A percentile compares a stretch with the other conserved stretches of the same genome.
Conservation (phyloP, 1,139 yeast genomes). For the Scheffersomyces quercinus region DNA sequence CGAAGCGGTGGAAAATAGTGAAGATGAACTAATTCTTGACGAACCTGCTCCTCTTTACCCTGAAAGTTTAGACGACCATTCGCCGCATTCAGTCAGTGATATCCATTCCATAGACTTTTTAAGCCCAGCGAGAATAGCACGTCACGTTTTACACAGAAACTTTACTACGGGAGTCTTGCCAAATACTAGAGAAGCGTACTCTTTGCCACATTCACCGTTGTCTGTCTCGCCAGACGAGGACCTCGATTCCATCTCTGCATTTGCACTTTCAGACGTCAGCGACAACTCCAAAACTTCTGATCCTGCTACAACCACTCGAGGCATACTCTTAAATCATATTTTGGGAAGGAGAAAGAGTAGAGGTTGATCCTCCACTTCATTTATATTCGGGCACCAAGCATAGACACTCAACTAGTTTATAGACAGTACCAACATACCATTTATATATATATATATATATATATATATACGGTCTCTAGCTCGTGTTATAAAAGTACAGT, state of each 20-base stretch:
- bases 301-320: no score
- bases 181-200: neutral
- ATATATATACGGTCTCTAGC: no score
- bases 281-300: neutral
- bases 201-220: neutral
- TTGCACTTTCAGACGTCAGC: neutral
- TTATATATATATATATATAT: no score
- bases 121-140: neutral
- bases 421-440: no score
- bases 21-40: slow-evolving; percentile 18
- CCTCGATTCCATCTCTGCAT: neutral
- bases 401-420: no score
- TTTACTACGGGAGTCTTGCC: neutral
- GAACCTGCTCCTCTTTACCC: slow-evolving; percentile 37
- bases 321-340: no score
- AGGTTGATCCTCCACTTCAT: no score
- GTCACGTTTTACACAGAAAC: neutral
- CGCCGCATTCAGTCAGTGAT: neutral
- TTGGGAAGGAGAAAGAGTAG: no score
- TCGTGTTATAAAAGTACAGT: no score
- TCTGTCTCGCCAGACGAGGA: neutral
- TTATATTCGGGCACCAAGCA: no score
- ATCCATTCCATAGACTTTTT: neutral
- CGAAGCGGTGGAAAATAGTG: slow-evolving; percentile 36
- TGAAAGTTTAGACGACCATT: neutral